Percentiles rank a stretch among this genome's conserved stretches.
Evolutionary conservation across 2,329 filamentous ascomycete species (phyloP).

Genomic region (Huntiella decipiens): DNA sequence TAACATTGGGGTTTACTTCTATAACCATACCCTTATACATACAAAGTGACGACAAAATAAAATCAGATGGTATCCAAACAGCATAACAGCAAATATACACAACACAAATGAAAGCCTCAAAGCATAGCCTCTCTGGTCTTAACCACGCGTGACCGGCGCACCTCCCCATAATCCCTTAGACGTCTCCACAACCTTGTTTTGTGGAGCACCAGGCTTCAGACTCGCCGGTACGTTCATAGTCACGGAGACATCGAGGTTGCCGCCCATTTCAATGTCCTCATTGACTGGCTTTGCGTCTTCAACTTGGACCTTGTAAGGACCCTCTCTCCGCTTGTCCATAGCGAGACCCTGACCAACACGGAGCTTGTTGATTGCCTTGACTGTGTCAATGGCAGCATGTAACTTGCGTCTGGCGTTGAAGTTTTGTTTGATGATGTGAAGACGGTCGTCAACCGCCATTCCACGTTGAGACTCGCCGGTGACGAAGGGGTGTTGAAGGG

Average conservation of each 20-base stretch:
- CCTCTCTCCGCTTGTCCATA: conserved; percentile 32
- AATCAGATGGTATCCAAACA: neutral
- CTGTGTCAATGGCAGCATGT: conserved; percentile 52
- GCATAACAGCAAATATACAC: neutral
- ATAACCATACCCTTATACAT: neutral
- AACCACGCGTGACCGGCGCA: conserved; percentile 11
- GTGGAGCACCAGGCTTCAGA: conserved; percentile 34
- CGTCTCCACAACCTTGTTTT: conserved; percentile 41
- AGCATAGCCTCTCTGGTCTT: neutral
- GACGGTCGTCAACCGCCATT: conserved; percentile 38
- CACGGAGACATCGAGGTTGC: conserved; percentile 3
- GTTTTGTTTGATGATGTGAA: conserved; percentile 55
- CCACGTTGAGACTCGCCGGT: conserved; percentile 31
- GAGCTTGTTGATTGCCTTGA: conserved; percentile 52
- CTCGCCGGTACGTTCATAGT: conserved; percentile 25
- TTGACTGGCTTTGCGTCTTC: conserved; percentile 6
- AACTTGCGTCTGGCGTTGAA: conserved; percentile 51
- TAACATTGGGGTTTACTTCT: too few relatives aligned
- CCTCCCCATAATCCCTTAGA: conserved; percentile 43
- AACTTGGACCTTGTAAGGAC: neutral
- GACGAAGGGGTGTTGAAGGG: conserved; percentile 47
- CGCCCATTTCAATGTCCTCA: conserved; percentile 11
- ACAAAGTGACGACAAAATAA: neutral
- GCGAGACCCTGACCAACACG: conserved; percentile 41
- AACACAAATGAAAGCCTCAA: neutral